Evolutionary conservation across 495 filamentous ascomycete species (phyloP), one percentile per base, ranked within the genome.

Genomic region (Amorphotheca resinae): DNA sequence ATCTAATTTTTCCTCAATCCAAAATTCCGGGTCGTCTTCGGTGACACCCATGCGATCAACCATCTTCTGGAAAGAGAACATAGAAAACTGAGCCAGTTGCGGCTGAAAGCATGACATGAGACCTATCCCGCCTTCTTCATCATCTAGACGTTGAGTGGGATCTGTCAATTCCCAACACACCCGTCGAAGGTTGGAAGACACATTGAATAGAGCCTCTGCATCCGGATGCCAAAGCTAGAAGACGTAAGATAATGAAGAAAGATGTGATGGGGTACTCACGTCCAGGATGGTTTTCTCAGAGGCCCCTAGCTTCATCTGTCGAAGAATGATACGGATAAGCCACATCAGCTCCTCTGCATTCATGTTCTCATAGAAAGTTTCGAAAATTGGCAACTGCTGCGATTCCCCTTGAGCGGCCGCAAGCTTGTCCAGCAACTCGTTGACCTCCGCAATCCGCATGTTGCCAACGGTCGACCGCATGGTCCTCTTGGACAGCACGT

Each of bases 81-180:
- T 87, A 62, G 95, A 88, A 50, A 95, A 96, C 54, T 93, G 86
- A 3, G 91, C 93, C 40, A 98, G 71, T 63, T 95, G 91, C 32
- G 91, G 93, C 58, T 98, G 91, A 56, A 94, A 96, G 56, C 91
- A 96, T 53, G 87, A 79, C 91, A 96, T 96, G 22, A 96, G 63
- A 4, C 68, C 65, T 6, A 49, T 40, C 0, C 77, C 84, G 14
- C 78, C 71, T 48, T 89, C 78, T 25, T 86, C 76, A 22, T 73
- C 76, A 26, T 40, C 38, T 9, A 96, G 70, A 17, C 83, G 72
- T 23, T 88, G 62, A 46, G 73, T 72, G 0, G 78, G 80, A 54
- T 96, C 82, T 49, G 74, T 77, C 7, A 98, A 67, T 59, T 96
- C 93, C 91, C 91, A 96, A 52, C 91, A 98, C 1, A 98, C 88